Base-by-base conservation (phyloP, 2,329 filamentous ascomycete species). In the Pseudocercospora eumusae region DNA sequence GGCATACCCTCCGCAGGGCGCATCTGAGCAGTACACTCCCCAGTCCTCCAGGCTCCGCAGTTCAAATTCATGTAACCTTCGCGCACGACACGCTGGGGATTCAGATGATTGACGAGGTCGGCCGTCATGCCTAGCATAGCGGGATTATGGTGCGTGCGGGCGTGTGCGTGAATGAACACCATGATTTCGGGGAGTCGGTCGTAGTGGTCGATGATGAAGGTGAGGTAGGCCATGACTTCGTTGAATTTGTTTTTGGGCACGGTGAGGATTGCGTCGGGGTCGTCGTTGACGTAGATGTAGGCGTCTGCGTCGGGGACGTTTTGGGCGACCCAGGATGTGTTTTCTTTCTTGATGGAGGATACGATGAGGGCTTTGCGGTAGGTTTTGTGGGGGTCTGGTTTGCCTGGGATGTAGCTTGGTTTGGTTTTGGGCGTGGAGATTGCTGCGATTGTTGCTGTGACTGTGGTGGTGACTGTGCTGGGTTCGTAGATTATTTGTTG, bases 161-260 rank as follows among this genome's bases (percentile, higher is more conserved):
- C 40, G 40, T 57, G 56, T 4, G 56, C 56, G 56, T 57, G 56
- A 15, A 57, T 50, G 56, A 57, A 57, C 20, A 57, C 49, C 56
- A 57, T 57, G 56, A 57, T 31, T 13, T 57, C 56, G 11, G 56
- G 56, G 9, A 57, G 56, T n/a, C 44, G 36, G 23, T 57, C 56
- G 56, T 57, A 57, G 28, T 57, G 56, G 56, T 57, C 56, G 40
- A 57, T 57, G 18, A 57, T 45, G 56, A 57, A 57, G 36, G 56
- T 57, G 3, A 57, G 56, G 44, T 57, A 57, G 36, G 56, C 11
- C 56, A 57, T 57, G 33, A 50, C 56, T 50, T 57, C 56, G 28
- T 57, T 45, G 56, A 45, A 45, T 57, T 57, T 57, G 44, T 57
- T 57, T 27, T 50, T 57, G 40, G 56, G 56, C n/a, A 57, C 56